Conservation (phyloP, 805 yeast species). For the Cyberlindnera subsufficiens region DNA sequence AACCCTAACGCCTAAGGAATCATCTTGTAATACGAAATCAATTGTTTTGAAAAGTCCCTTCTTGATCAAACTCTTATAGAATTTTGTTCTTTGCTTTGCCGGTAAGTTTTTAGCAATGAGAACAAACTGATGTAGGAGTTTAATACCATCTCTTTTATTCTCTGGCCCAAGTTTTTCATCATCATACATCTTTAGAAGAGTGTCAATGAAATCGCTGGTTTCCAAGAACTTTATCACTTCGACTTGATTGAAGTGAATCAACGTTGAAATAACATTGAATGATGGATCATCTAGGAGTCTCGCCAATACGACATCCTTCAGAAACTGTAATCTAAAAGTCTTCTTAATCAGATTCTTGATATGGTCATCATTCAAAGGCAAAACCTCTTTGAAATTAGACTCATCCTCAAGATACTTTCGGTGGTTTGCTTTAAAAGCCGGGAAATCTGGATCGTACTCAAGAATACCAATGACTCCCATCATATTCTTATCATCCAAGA, state of each 20-base stretch:
- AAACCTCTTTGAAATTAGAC: slow-evolving; percentile 61
- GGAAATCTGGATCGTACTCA: slow-evolving; percentile 88
- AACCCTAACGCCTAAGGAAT: slow-evolving; percentile 43
- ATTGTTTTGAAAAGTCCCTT: slow-evolving; percentile 68
- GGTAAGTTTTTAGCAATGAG: slow-evolving; percentile 64
- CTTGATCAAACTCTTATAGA: slow-evolving; percentile 58
- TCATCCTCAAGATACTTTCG: slow-evolving; percentile 56
- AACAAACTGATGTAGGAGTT: slow-evolving; percentile 74
- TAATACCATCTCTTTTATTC: slow-evolving; percentile 63
- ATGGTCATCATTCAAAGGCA: slow-evolving; percentile 50
- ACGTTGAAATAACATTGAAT: slow-evolving; percentile 55
- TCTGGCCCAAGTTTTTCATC: slow-evolving; percentile 10
- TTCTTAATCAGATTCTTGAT: slow-evolving; percentile 55
- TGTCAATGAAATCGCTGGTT: slow-evolving; percentile 44
- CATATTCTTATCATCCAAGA: slow-evolving; percentile 47
- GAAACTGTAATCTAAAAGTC: slow-evolving; percentile 72
- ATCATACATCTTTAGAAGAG: slow-evolving; percentile 52
- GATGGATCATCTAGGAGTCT: slow-evolving; percentile 78
- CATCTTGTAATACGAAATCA: slow-evolving; percentile 61
- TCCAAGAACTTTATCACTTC: slow-evolving; percentile 57
- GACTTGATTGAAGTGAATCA: slow-evolving; percentile 65
- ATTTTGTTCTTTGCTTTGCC: slow-evolving; percentile 51
- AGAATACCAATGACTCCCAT: slow-evolving; percentile 69
- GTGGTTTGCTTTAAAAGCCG: slow-evolving; percentile 73
- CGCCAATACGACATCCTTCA: slow-evolving; percentile 83